Percentiles rank a stretch among this genome's conserved stretches.
phyloP scores from a whole-genome alignment of 139 green algal species.

The Chlorella vulgaris region DNA sequence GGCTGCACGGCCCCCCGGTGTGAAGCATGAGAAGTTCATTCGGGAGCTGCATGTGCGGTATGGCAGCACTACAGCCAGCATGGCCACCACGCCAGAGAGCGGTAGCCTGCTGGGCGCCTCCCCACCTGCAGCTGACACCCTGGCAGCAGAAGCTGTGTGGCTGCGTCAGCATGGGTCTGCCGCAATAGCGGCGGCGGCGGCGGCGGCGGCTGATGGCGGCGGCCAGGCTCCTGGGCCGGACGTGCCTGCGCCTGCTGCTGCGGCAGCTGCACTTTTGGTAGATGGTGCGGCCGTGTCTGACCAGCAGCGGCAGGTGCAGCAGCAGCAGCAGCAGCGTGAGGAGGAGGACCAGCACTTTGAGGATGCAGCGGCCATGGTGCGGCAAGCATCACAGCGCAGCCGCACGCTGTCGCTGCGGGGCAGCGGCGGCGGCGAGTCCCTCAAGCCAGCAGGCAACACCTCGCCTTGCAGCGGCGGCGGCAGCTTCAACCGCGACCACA shows the following conservation, averaged over 20 bases:
- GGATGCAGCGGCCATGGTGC: slow-evolving; percentile 12
- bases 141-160: background rate
- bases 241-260: too few relatives aligned
- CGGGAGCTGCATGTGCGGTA: slow-evolving; percentile 72
- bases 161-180: background rate
- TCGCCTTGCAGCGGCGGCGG: too few relatives aligned
- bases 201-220: too few relatives aligned
- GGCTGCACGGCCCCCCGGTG: slow-evolving; percentile 68
- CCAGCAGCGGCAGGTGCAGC: background rate
- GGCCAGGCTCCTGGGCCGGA: too few relatives aligned
- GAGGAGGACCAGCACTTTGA: slow-evolving; percentile 25
- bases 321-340: background rate
- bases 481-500: background rate
- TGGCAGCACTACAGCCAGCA: slow-evolving; percentile 10
- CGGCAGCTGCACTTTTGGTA: background rate
- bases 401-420: background rate
- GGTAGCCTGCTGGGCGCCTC: background rate
- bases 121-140: background rate
- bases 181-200: background rate
- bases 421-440: background rate
- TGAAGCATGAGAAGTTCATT: slow-evolving; percentile 84
- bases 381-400: background rate
- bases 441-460: too few relatives aligned
- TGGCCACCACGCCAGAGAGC: slow-evolving; percentile 8
- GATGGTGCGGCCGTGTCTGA: background rate